Base-by-base conservation (phyloP, 2,329 filamentous ascomycete species). In the Cladobotryum protrusum region DNA sequence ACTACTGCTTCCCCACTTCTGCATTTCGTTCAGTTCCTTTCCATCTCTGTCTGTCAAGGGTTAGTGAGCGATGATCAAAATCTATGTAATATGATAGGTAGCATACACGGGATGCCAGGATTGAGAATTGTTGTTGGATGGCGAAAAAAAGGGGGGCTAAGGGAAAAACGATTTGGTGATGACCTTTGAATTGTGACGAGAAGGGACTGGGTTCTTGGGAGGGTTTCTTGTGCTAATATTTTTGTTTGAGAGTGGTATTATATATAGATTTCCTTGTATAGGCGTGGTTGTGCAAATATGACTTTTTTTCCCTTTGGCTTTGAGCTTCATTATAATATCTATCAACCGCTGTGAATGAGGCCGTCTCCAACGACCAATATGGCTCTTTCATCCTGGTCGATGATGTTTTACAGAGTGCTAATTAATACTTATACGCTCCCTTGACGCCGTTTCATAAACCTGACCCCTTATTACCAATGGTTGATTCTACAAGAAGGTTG, bases 241-340 rank as follows among this genome's bases (percentile, higher is more conserved):
- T 13, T 29, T 29, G 24, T 29, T 29, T 29, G 24, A 29, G 24
- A 29, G 6, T 29, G 24, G 24, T 29, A 29, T 29, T 45, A 44
- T 53, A 50, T 47, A 50, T 54, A 52, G 43, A 54, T 49, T 43
- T 49, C 45, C 36, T 52, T 54, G 46, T 52, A 49, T 54, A 54
- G 50, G 44, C 20, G 41, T 45, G 44, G 37, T 50, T 41, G 41
- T 52, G 45, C 35, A 42, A 48, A 41, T 52, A 34, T 42, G 48
- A 42, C 44, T 29, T 35, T 40, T 17, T 37, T 40, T 40, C 18
- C 7, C 8, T 11, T 17, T 40, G 36, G 47, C 43, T 49, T 37
- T 43, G 40, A 20, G 45, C 36, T 45, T 41, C 44, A 20, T 14
- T 42, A 45, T 53, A 55, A 24, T 58, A 43, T 34, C 53, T 58